Evolutionary conservation across 805 yeast genomes (phyloP), one percentile per base, ranked within the genome.

Genomic region (Clavispora santaluciae): DNA sequence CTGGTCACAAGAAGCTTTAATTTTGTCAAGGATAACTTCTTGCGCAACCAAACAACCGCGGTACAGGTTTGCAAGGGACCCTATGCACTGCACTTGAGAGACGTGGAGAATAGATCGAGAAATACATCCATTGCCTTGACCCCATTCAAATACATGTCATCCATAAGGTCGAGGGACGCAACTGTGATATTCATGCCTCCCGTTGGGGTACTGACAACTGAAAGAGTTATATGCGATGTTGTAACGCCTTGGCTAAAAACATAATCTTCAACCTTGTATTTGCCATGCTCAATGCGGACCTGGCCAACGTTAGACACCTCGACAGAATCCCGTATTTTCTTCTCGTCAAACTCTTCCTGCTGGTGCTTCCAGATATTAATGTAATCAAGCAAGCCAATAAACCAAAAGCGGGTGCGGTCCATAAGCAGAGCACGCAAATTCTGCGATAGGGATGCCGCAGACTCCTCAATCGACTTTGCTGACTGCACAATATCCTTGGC

Each of bases 301-400:
- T 33, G 26, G 4, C 53, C 53, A 22, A 49, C 20, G 22, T 49
- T 49, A 9, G 51, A 48, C 13, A 48, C 44, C 40, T 49, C 53
- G 6, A 48, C 21, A 2, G 51, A 39, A 10, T 30, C 22, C n/a
- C 48, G 42, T 8, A 21, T 30, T 17, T 40, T 40, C 4, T 13
- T n/a, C 8, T 35, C 35, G 1, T 24, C 22, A 6, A 34, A 15
- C 11, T 16, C 31, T 6, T 20, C 15, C 39, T 35, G 25, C 21
- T 37, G 10, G 28, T 39, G 42, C 6, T 23, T 23, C 48, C 46
- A 41, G 16, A 45, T 33, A 35, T 43, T 41, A n/a, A 48, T n/a
- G 6, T 33, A 11, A 6, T 18, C 29, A 23, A 48, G 44, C 24
- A 49, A 26, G 6, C 50, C 50, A 0, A 35, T 34, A 13, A 9